Evolutionary conservation across 78 protist species (phyloP).

Genomic region (Dictyostelium firmibasis): DNA sequence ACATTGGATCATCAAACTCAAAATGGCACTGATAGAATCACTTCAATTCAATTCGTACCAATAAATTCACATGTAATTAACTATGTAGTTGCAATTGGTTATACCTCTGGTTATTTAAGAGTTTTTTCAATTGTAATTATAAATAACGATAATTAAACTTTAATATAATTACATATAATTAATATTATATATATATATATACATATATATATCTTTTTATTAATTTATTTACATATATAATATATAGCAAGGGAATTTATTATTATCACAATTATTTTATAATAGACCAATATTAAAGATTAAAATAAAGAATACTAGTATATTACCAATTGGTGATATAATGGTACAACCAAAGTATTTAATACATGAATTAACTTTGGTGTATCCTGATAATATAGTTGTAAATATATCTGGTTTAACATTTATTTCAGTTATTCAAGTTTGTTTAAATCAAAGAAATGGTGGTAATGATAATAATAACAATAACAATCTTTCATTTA

Average conservation of each 20-base stretch:
- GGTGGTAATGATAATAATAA: background rate
- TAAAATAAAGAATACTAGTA: constrained; percentile 28
- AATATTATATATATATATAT: background rate
- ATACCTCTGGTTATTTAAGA: constrained; percentile 62
- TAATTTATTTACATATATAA: background rate
- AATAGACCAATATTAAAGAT: constrained; percentile 49
- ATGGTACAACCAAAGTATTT: background rate
- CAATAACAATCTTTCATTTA: constrained; percentile 1
- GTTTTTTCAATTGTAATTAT: constrained; percentile 23
- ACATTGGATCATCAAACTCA: constrained; percentile 70
- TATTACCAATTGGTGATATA: constrained; percentile 9
- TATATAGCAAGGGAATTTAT: constrained; percentile 43
- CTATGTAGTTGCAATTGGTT: constrained; percentile 47
- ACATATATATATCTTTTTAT: background rate
- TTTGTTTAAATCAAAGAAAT: constrained; percentile 37
- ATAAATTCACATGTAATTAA: background rate
- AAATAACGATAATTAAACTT: too few species aligned
- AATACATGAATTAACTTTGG: constrained; percentile 24
- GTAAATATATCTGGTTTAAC: constrained; percentile 35
- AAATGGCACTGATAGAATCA: constrained; percentile 25
- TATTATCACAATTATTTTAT: constrained; percentile 61
- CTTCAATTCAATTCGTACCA: constrained; percentile 27
- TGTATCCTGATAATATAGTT: constrained; percentile 58
- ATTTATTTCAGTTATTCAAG: constrained; percentile 1
- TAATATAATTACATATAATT: background rate